These are phyloP conservation scores for Hirschioporus abietinus DNA, from an alignment of 768 basidiomycete species.

Conservation along the genomic window DNA sequence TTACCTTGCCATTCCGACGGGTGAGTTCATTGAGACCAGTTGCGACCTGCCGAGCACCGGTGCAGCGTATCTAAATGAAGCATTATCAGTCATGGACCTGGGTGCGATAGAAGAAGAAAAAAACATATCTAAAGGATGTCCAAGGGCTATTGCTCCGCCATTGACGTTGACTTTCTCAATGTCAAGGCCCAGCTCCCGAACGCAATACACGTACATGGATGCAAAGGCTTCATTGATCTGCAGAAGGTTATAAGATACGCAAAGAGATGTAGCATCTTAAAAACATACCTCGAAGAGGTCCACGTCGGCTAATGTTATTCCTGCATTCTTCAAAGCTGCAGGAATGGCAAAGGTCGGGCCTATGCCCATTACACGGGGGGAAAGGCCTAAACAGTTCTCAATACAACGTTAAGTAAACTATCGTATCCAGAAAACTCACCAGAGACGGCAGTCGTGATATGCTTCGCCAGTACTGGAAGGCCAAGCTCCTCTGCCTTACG, in stretches of 20 bases:
- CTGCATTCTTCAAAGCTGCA: slow-evolving; percentile 60
- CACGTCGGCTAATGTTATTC: slow-evolving; percentile 62
- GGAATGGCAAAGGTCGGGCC: slow-evolving; percentile 85
- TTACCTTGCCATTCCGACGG: slow-evolving; percentile 64
- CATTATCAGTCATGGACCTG: slow-evolving; percentile 15
- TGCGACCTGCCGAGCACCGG: slow-evolving; percentile 80
- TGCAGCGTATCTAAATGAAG: slow-evolving; percentile 49
- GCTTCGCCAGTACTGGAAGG: slow-evolving; percentile 69
- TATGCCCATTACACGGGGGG: slow-evolving; percentile 85
- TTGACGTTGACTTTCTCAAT: slow-evolving; percentile 78
- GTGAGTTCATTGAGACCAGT: slow-evolving; percentile 75
- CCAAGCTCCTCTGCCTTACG: slow-evolving; percentile 73
- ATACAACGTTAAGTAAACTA: not conserved
- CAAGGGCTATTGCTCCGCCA: slow-evolving; percentile 86
- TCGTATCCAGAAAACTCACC: slow-evolving; percentile 33
- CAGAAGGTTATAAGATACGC: slow-evolving; percentile 1
- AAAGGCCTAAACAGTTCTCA: slow-evolving; percentile 40
- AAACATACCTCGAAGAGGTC: slow-evolving; percentile 71
- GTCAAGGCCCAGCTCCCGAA: slow-evolving; percentile 59
- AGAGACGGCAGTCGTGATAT: slow-evolving; percentile 65
- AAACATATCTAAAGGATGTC: slow-evolving; percentile 75
- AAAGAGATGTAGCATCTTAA: not conserved
- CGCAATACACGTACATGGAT: slow-evolving; percentile 71
- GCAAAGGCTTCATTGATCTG: slow-evolving; percentile 93
- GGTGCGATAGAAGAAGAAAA: slow-evolving; percentile 7